phyloP scores from a whole-genome alignment of 2,329 filamentous ascomycete genomes.

The Colletotrichum australisinense region DNA sequence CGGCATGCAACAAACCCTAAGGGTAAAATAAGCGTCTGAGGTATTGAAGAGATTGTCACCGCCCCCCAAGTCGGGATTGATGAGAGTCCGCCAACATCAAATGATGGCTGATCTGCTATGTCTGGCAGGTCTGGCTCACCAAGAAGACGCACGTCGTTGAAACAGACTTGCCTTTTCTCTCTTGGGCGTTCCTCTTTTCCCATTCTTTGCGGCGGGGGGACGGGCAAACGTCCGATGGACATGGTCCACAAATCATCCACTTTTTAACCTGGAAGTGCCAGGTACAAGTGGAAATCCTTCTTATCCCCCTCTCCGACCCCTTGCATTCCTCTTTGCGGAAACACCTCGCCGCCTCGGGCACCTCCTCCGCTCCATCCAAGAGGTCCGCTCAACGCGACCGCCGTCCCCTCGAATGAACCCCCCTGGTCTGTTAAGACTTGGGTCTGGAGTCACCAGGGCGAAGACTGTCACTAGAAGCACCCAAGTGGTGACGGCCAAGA shows the following conservation, averaged over 20 bases:
- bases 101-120: background rate
- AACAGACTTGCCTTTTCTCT: conserved; percentile 20
- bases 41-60: background rate
- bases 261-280: background rate
- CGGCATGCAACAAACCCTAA: background rate
- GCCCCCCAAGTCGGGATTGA: background rate
- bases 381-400: background rate
- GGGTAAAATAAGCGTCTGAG: background rate
- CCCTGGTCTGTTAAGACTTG: background rate
- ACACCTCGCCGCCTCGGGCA: background rate
- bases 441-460: background rate
- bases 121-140: background rate
- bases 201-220: background rate
- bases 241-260: background rate
- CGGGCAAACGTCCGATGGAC: background rate
- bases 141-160: conserved; percentile 12
- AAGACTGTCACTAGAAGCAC: background rate
- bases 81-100: background rate
- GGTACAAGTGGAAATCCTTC: background rate
- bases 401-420: background rate
- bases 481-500: background rate
- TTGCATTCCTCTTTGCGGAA: background rate
- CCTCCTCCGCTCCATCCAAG: background rate
- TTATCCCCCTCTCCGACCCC: background rate
- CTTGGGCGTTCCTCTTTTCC: conserved; percentile 1